These are phyloP conservation scores for Obelidium mucronatum DNA, from an alignment of 192 early-diverging fungal genomes.

Conservation along the genomic window DNA sequence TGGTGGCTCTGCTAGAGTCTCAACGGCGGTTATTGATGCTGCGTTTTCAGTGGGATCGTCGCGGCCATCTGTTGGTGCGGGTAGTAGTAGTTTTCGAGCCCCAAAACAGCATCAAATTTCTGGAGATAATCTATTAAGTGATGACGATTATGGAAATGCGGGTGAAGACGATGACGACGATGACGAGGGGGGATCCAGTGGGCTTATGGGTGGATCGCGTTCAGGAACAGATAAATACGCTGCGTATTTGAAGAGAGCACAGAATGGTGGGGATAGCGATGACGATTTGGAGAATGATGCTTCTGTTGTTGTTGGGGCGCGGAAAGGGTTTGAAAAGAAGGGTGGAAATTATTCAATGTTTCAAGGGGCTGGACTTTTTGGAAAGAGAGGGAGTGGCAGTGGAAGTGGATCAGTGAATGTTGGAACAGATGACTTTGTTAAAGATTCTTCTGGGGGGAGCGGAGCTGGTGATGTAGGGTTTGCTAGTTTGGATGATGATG, in stretches of 20 bases:
- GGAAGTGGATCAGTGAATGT: neutral
- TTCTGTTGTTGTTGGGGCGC: neutral
- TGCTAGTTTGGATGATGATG: conserved; percentile 2
- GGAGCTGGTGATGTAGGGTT: neutral
- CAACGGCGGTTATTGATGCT: conserved; percentile 3
- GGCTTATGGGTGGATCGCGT: neutral
- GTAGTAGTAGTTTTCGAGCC: too few species aligned
- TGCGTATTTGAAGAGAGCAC: conserved; percentile 5
- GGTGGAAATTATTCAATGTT: neutral
- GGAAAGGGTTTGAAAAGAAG: neutral
- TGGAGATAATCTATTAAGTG: too few species aligned
- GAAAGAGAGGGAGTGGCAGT: neutral
- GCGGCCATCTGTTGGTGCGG: too few species aligned
- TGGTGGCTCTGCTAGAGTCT: neutral
- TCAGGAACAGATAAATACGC: conserved; percentile 21
- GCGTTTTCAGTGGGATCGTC: neutral
- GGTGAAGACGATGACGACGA: conserved; percentile 7
- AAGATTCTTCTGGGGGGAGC: too few species aligned
- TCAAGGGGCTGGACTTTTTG: neutral
- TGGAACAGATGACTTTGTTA: too few species aligned
- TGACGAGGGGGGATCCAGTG: conserved; percentile 6
- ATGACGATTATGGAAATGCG: neutral
- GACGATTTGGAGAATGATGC: conserved; percentile 9
- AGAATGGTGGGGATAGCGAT: neutral
- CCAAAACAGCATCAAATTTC: too few species aligned